Evolutionary conservation across 2,329 filamentous ascomycete genomes (phyloP), one percentile per base, ranked within the genome.

Genomic region (Arthroderma sp.): DNA sequence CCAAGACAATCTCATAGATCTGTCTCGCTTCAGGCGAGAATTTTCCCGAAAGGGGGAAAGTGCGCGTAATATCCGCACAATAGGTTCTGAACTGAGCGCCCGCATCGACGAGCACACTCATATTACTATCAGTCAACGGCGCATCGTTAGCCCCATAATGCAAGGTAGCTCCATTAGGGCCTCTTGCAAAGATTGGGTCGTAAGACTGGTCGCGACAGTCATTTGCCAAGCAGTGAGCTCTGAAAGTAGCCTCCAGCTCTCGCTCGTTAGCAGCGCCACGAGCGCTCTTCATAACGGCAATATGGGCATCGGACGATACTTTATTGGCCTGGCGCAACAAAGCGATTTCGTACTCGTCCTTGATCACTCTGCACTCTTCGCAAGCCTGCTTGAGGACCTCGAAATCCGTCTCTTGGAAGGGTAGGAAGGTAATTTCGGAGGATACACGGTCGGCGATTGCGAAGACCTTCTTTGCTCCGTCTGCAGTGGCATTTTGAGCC

Each of bases 11-110:
- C 38, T 76, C 71, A 60, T 95, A 88, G 43, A 95, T 80, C 6
- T 77, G 74, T 40, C 74, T 73, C 1, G 81, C 80, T 59, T 89
- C 82, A 9, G 71, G 61, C 0, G 77, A 75, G 53, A 86, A 94
- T 0, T 66, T 67, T 4, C 84, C 83, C 9, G 73, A 75, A 22
- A 95, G 66, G 4, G 89, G 89, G 52, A 95, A 78, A 0, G 88
- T 91, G 33, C 89, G 78, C 0, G 91, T 96, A 29, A 96, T 79
- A 61, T 96, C 89, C 46, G 83, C 84, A 29, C 86, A 86, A 61
- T 98, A 96, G 53, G 83, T 81, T 40, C 79, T 67, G 64, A 80
- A 94, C 63, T 96, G 89, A 52, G 80, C 83, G 2, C 86, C 88
- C 1, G 89, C 88, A 59, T 98, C 89, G 4, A 98, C 70, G 15